These are phyloP conservation scores for Melampsora larici-populina DNA, from an alignment of 1,284 basidiomycete species.

Conservation along the genomic window DNA sequence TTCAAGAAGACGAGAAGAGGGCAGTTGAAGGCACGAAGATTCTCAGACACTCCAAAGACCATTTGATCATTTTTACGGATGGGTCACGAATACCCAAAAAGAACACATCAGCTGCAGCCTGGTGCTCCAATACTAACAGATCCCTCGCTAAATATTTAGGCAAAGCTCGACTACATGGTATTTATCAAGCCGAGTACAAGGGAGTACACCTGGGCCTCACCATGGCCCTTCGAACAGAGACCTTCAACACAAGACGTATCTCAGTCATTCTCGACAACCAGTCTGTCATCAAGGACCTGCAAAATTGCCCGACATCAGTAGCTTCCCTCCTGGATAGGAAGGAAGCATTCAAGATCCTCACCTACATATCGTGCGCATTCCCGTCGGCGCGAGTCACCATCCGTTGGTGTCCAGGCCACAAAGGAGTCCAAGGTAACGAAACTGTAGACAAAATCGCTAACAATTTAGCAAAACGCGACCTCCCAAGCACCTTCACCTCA, in stretches of 20 bases:
- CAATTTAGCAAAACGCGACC: neutral
- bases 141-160: neutral
- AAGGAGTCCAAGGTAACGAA: neutral
- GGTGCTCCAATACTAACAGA: neutral
- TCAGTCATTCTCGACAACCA: no score
- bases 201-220: no score
- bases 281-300: no score
- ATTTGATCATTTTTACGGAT: neutral
- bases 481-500: neutral
- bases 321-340: neutral
- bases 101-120: neutral
- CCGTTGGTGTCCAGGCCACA: constrained; percentile 6
- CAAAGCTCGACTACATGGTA: no score
- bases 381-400: neutral
- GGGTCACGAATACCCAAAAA: neutral
- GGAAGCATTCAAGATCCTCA: neutral
- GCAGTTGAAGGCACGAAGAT: neutral
- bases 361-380: no score
- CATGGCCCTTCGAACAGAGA: no score
- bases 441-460: neutral
- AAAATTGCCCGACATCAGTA: no score
- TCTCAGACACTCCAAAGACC: neutral
- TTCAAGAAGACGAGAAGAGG: neutral
- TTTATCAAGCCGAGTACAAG: neutral
- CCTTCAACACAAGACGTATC: no score